These are phyloP conservation scores for Moesziomyces parantarcticus DNA, from an alignment of 1,284 basidiomycete genomes.

Conservation along the genomic window DNA sequence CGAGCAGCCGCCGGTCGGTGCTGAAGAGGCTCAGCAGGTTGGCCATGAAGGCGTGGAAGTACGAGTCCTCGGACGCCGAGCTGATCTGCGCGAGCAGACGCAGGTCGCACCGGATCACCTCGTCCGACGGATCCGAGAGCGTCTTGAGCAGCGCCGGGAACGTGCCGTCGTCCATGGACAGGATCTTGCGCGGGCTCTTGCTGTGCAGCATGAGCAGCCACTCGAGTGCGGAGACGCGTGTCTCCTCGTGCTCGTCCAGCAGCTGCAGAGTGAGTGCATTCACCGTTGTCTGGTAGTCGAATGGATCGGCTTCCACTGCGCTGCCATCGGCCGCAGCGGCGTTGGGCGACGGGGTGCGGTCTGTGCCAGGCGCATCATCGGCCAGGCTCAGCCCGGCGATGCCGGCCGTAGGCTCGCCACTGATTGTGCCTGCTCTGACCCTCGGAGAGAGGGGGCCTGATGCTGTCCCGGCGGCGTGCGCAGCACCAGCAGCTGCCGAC, in stretches of 20 bases:
- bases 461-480: not conserved
- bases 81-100: constrained; percentile 93
- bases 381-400: constrained; percentile 19
- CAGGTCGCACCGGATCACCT: constrained; percentile 95
- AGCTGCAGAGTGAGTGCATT: constrained; percentile 92
- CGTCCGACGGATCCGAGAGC: constrained; percentile 94
- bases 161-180: constrained; percentile 95
- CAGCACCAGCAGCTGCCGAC: constrained; percentile 1
- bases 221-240: constrained; percentile 91
- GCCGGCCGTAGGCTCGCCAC: constrained; percentile 12
- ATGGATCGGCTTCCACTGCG: constrained; percentile 73
- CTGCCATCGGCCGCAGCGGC: not conserved
- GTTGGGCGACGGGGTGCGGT: constrained; percentile 13
- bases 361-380: constrained; percentile 16
- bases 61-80: constrained; percentile 91
- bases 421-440: constrained; percentile 19
- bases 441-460: constrained; percentile 21
- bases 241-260: constrained; percentile 94
- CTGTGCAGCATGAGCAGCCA: constrained; percentile 99
- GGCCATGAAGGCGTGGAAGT: constrained; percentile 95
- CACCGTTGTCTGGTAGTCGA: constrained; percentile 92
- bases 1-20: constrained; percentile 89
- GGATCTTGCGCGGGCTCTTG: constrained; percentile 95
- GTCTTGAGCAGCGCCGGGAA: constrained; percentile 95
- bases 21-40: constrained; percentile 94